Conservation (phyloP, 106 monocot genomes). For the Posidonia australis region DNA sequence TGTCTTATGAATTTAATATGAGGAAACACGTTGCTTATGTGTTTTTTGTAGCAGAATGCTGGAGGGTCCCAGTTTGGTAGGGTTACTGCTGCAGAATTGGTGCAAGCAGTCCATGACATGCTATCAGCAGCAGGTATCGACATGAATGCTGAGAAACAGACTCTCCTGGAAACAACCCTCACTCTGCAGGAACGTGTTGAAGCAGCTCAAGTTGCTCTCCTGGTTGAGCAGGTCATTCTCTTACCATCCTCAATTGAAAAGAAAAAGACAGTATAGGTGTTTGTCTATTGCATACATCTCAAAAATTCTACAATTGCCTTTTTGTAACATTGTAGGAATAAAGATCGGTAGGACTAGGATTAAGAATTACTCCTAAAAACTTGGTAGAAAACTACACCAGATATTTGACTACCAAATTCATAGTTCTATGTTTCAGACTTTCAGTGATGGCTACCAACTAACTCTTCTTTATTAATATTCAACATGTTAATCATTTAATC, state of each 20-base stretch:
- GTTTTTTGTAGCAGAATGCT: not conserved
- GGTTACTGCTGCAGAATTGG: constrained; percentile 70
- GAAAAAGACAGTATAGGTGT: too few relatives aligned
- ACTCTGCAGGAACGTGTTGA: constrained; percentile 80
- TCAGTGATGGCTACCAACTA: not conserved
- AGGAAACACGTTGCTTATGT: not conserved
- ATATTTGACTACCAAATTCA: too few relatives aligned
- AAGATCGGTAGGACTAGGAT: too few relatives aligned
- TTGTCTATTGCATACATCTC: too few relatives aligned
- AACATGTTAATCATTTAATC: not conserved
- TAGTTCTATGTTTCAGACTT: not conserved
- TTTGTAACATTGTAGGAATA: too few relatives aligned
- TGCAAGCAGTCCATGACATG: constrained; percentile 93
- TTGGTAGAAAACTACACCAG: too few relatives aligned
- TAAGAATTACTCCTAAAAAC: too few relatives aligned
- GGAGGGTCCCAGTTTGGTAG: constrained; percentile 34
- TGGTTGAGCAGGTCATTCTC: constrained; percentile 82
- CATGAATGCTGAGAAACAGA: constrained; percentile 68
- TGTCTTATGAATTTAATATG: not conserved
- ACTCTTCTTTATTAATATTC: not conserved
- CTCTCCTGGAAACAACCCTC: constrained; percentile 62
- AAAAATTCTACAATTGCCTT: too few relatives aligned
- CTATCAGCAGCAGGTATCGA: constrained; percentile 73
- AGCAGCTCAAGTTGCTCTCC: constrained; percentile 71
- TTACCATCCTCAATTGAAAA: not conserved